Base-by-base conservation (phyloP, 768 basidiomycete genomes). In the Gloeophyllum trabeum region DNA sequence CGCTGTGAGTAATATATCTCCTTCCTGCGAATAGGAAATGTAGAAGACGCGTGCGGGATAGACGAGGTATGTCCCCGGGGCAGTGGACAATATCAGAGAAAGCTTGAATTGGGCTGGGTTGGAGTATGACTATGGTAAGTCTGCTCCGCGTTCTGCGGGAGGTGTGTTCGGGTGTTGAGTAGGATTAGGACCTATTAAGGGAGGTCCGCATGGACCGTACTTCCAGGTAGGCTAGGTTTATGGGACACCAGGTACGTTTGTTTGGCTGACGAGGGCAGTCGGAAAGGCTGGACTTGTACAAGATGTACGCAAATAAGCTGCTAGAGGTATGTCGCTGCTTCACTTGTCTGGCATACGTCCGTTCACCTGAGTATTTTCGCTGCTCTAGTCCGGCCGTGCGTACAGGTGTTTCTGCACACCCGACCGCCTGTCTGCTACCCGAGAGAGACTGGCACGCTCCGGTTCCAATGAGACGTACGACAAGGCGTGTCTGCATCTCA, bases 381-480 rank as follows among this genome's bases (percentile, higher is more conserved):
- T 39, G 3, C 37, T 32, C 35, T 47, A 97, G 92, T 72, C 75
- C 34, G 89, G 84, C 3, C 76, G 85, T 45, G 94, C 93, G 5
- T 99, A 99, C 57, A 81, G 88, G 16, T 98, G 96, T 60, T 98
- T 98, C 66, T 97, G 94, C 60, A 74, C 83, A 2, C 66, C 77
- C 0, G 79, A 85, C 46, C 73, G 75, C 36, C 69, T 98, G 3
- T 57, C 74, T 0, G 65, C 68, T 7, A 85, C 78, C 14, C 76
- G 86, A 24, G 79, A 81, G 51, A 72, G 69, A 40, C 65, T 93
- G 6, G 80, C 80, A 2, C 70, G 81, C 3, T 57, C 76, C 0
- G 83, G 92, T n/a, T 80, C 81, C 1, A 77, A 79, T 50, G 64
- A 74, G 36, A 81, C 81, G 0, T 99, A 99, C 50, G 93, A 99